These are phyloP conservation scores for Zostera marina DNA, from an alignment of 116 monocot genomes.

Conservation along the genomic window DNA sequence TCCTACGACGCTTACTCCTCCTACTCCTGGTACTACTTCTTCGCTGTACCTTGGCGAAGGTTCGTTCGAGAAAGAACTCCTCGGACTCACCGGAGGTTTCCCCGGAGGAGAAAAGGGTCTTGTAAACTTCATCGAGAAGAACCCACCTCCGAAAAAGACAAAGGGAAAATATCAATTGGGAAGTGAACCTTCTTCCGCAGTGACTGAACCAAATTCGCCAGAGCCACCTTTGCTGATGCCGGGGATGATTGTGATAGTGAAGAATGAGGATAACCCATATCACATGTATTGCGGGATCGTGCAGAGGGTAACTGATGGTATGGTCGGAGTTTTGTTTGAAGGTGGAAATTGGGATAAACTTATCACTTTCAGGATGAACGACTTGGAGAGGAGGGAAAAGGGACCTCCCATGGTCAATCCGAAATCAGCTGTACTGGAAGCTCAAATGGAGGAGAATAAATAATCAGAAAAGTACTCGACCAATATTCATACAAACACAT, in stretches of 20 bases:
- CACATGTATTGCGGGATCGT: conserved; percentile 81
- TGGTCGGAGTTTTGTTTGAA: conserved; percentile 75
- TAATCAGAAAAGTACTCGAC: neutral
- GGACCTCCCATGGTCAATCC: conserved; percentile 88
- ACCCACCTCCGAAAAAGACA: conserved; percentile 36
- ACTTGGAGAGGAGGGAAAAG: conserved; percentile 86
- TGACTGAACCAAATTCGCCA: conserved; percentile 32
- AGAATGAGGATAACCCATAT: conserved; percentile 57
- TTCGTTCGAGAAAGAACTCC: conserved; percentile 79
- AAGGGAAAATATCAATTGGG: neutral
- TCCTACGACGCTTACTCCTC: neutral
- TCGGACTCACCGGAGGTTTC: conserved; percentile 85
- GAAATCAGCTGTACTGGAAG: conserved; percentile 49
- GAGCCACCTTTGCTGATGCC: conserved; percentile 75
- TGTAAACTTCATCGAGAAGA: conserved; percentile 41
- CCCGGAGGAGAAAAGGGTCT: conserved; percentile 86
- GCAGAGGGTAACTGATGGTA: conserved; percentile 85
- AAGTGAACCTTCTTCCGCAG: neutral
- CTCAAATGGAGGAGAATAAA: conserved; percentile 5
- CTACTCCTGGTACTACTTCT: neutral
- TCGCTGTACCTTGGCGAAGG: conserved; percentile 1
- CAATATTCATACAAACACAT: too few species aligned
- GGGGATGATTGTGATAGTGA: conserved; percentile 88
- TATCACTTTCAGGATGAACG: conserved; percentile 49
- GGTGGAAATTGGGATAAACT: conserved; percentile 88